Base-by-base conservation (phyloP, 1,284 basidiomycete genomes). In the Papiliotrema nemorosa region DNA sequence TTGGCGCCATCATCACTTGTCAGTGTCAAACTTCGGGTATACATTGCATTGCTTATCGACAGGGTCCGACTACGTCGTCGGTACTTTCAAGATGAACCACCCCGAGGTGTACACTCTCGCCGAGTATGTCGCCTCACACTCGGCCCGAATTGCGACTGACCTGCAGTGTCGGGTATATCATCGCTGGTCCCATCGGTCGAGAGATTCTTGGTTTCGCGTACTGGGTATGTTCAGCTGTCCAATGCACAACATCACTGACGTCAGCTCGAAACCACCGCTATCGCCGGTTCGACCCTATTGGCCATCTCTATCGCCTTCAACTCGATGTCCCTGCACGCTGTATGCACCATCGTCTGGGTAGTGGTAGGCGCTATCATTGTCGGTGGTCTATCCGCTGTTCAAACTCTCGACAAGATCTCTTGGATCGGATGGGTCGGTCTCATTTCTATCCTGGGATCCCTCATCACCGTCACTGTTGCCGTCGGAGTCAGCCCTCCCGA, bases 251-350 rank as follows among this genome's bases (percentile, higher is more conserved):
- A 21, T 22, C 10, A 14, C 35, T 25, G 3, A 22, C 16, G 13
- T 5, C 27, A 53, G 54, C 55, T 58, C 16, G 33, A 50, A 37
- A 41, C 51, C 20, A 50, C 53, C 18, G 62, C 58, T 29, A 60
- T 63, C 24, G 64, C 63, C 29, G 68, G 63, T 6, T 61, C 60
- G 22, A 58, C 60, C 7, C 56, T 62, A 46, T 49, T 75, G 26
- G 59, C 63, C n/a, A 54, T 74, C 36, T 66, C 71, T 6, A 69
- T 72, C 43, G 70, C 74, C 0, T 62, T 77, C 45, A 76, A 77
- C 64, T 67, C 76, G 26, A 60, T 77, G 20, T 2, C 27, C 18
- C 47, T 52, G 2, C 70, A 75, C 58, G 68, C 57, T 10, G 59
- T 64, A 0, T 75, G 73, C 54, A 73, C 73, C 1, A 65, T 71